Percentiles rank a stretch among this genome's conserved stretches.
Evolutionary conservation across 176 grass and related monocot genomes (phyloP).

Genomic region (Thalia dealbata): DNA sequence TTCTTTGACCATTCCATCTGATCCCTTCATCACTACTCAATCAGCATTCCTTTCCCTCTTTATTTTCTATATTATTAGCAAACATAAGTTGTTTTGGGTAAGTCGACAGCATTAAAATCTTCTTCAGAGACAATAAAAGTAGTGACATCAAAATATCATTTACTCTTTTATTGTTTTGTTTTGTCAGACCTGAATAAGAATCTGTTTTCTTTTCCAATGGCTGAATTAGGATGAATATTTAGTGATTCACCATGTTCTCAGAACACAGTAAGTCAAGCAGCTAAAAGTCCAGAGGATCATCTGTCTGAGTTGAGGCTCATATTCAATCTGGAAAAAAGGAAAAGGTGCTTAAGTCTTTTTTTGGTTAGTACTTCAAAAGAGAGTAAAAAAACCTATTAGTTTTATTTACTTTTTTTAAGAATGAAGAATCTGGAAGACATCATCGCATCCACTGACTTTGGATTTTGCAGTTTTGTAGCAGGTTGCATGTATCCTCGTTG

Average conservation of each 20-base stretch:
- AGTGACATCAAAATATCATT: not conserved
- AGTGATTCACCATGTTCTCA: too few species aligned
- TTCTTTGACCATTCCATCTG: not conserved
- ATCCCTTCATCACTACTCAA: too few species aligned
- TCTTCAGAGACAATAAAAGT: not conserved
- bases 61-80: not conserved
- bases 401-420: too few species aligned
- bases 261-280: too few species aligned
- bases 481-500: not conserved
- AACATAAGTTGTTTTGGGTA: not conserved
- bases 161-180: not conserved
- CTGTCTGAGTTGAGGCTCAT: too few species aligned
- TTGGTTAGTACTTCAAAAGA: too few species aligned
- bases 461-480: not conserved
- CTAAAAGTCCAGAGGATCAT: too few species aligned
- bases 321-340: too few species aligned
- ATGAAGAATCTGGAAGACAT: not conserved
- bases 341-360: too few species aligned
- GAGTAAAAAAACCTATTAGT: too few species aligned
- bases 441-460: not conserved
- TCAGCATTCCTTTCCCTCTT: too few species aligned
- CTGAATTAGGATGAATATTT: not conserved
- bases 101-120: not conserved
- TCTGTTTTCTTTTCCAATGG: not conserved
- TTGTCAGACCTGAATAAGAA: not conserved